These are phyloP conservation scores for Bipolaris oryzae DNA, from an alignment of 2,329 filamentous ascomycete species.

Conservation along the genomic window DNA sequence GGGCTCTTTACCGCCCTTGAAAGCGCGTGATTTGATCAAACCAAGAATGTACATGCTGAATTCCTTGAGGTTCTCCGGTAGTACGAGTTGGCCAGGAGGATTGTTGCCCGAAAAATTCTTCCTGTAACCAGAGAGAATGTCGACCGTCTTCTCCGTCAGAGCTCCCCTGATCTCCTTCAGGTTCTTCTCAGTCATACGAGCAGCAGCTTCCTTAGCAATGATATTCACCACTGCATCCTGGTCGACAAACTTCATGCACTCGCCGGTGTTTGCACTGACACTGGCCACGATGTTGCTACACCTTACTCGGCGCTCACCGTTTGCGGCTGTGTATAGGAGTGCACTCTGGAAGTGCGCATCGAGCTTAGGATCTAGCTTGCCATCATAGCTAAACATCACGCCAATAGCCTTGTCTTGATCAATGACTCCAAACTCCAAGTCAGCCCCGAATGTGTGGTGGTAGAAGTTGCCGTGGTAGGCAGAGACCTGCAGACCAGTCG, in stretches of 20 bases:
- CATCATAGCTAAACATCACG: conserved; percentile 92
- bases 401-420: conserved; percentile 93
- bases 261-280: conserved; percentile 82
- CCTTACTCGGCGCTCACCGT: conserved; percentile 84
- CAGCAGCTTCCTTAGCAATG: conserved; percentile 90
- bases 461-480: conserved; percentile 97
- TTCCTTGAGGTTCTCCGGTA: conserved; percentile 95
- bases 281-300: conserved; percentile 94
- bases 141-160: conserved; percentile 89
- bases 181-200: conserved; percentile 76
- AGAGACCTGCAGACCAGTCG: conserved; percentile 90
- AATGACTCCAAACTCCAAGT: conserved; percentile 89
- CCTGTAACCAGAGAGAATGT: conserved; percentile 88
- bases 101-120: conserved; percentile 89
- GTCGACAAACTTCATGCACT: conserved; percentile 89
- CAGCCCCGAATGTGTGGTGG: conserved; percentile 92
- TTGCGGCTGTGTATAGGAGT: conserved; percentile 89
- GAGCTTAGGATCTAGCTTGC: conserved; percentile 94
- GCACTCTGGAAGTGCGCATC: conserved; percentile 98
- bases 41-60: conserved; percentile 95
- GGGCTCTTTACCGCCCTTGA: conserved; percentile 89
- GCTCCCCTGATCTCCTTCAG: conserved; percentile 85
- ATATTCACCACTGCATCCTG: conserved; percentile 90
- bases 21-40: conserved; percentile 85
- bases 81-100: conserved; percentile 88